These are phyloP conservation scores for Westerdykella aurantiaca DNA, from an alignment of 2,329 filamentous ascomycete genomes.

Conservation along the genomic window DNA sequence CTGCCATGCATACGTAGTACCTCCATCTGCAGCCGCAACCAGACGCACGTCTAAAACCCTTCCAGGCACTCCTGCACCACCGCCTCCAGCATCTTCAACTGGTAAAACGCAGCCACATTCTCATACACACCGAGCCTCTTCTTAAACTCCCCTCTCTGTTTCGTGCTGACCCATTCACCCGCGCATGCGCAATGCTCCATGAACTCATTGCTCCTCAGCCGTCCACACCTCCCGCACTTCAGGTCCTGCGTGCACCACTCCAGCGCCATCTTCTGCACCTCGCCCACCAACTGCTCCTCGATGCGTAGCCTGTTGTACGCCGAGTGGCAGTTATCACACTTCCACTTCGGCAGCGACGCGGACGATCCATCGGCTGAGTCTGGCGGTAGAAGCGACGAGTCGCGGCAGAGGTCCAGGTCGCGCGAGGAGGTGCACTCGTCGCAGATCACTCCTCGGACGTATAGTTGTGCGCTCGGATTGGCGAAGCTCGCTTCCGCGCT, in stretches of 20 bases:
- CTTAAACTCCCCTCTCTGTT: constrained; percentile 61
- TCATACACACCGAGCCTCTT: constrained; percentile 63
- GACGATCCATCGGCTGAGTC: constrained; percentile 10
- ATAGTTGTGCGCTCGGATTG: constrained; percentile 74
- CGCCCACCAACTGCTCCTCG: constrained; percentile 74
- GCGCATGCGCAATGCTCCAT: constrained; percentile 95
- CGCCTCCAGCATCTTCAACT: constrained; percentile 70
- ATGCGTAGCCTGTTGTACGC: constrained; percentile 73
- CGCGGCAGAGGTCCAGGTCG: constrained; percentile 87
- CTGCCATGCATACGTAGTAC: too few species aligned
- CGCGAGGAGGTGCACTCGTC: constrained; percentile 83
- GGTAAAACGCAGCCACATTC: constrained; percentile 72
- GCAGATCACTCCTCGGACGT: constrained; percentile 72
- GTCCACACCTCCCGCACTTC: constrained; percentile 67
- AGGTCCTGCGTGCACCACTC: constrained; percentile 88
- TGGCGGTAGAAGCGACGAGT: constrained; percentile 68
- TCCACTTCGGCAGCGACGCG: constrained; percentile 60
- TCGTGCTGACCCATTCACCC: constrained; percentile 71
- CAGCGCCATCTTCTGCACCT: constrained; percentile 67
- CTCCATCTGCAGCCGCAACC: too few species aligned
- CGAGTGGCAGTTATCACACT: constrained; percentile 67
- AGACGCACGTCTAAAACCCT: constrained; percentile 26
- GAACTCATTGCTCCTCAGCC: constrained; percentile 78
- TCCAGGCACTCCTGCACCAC: constrained; percentile 62
- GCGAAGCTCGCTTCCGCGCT: constrained; percentile 78